These are phyloP conservation scores for Rubia peregrina DNA, from an alignment of 305 asterid genomes.

Conservation along the genomic window DNA sequence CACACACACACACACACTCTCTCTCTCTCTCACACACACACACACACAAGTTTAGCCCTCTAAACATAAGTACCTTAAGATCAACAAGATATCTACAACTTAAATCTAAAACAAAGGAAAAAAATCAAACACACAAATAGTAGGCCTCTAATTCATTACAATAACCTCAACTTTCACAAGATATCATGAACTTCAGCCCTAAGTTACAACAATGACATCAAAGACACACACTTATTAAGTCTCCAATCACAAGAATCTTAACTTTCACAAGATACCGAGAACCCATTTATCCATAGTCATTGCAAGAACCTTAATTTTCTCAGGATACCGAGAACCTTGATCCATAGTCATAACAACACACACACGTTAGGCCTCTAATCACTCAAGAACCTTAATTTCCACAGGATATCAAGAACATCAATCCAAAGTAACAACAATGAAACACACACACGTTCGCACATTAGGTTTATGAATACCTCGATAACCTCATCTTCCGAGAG, in stretches of 20 bases:
- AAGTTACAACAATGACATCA: background rate
- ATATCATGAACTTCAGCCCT: background rate
- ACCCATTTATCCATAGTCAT: too few relatives aligned
- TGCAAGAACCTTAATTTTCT: too few relatives aligned
- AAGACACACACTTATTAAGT: background rate
- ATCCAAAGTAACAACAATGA: background rate
- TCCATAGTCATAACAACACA: background rate
- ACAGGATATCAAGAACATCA: too few relatives aligned
- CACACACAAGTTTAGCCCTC: too few relatives aligned
- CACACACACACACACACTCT: too few relatives aligned
- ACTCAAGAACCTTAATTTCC: background rate
- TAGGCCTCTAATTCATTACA: background rate
- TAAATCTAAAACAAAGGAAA: background rate
- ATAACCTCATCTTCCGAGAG: conserved; percentile 88
- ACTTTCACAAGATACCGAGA: conserved; percentile 18
- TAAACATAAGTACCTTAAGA: background rate
- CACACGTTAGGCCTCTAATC: background rate
- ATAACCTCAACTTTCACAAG: too few relatives aligned
- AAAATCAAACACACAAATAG: background rate
- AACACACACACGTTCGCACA: background rate
- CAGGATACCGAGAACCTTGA: background rate
- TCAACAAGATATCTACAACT: background rate
- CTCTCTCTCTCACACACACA: too few relatives aligned
- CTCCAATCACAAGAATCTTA: conserved; percentile 58
- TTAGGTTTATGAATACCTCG: conserved; percentile 42